Percentiles rank a stretch among this genome's conserved stretches.
Conservation (phyloP, 306 rosid species). For the Mimosa bimucronata region DNA sequence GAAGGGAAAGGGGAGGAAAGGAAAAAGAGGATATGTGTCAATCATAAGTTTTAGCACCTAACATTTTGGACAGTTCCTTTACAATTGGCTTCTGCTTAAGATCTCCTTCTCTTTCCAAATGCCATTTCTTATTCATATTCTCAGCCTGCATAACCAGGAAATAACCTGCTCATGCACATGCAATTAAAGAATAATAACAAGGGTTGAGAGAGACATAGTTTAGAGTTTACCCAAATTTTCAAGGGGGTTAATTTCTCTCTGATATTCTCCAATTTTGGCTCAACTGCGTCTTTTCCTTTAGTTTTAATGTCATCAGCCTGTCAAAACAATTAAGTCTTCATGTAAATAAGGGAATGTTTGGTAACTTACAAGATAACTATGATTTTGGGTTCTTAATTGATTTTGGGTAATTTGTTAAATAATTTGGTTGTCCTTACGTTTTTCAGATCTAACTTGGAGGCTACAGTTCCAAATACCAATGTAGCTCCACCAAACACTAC, state of each 20-base stretch:
- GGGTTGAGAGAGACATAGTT: constrained; percentile 6
- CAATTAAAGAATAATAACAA: not conserved
- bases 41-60: constrained; percentile 55
- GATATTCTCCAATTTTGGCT: constrained; percentile 65
- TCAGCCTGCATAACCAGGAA: constrained; percentile 63
- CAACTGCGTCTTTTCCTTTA: constrained; percentile 63
- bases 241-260: constrained; percentile 64
- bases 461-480: constrained; percentile 60
- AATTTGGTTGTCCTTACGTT: constrained; percentile 53
- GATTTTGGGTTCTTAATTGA: too few relatives aligned
- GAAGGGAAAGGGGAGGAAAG: too few relatives aligned
- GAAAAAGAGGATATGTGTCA: constrained; percentile 16
- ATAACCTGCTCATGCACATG: constrained; percentile 29
- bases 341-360: not conserved
- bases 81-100: constrained; percentile 68
- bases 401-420: not conserved
- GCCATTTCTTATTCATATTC: constrained; percentile 73
- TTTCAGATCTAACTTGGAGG: constrained; percentile 71
- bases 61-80: constrained; percentile 67
- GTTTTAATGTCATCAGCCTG: constrained; percentile 67
- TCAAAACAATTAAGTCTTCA: constrained; percentile 33
- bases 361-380: too few relatives aligned
- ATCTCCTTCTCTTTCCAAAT: constrained; percentile 56
- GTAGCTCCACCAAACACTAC: constrained; percentile 78
- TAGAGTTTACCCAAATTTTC: constrained; percentile 65